Evolutionary conservation across 1,139 yeast species (phyloP).

Genomic region (Hanseniaspora uvarum): DNA sequence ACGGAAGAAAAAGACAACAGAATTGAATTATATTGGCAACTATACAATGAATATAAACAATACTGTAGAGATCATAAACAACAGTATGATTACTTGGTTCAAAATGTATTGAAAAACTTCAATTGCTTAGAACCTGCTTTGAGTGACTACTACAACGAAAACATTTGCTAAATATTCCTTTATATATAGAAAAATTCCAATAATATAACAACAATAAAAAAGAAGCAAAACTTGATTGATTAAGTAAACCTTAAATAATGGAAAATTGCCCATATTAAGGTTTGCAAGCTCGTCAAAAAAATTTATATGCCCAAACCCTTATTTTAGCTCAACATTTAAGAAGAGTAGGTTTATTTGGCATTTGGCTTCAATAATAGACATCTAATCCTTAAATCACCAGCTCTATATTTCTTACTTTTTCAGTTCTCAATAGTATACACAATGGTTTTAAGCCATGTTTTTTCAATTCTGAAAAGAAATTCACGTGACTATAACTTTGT

Average conservation of each 20-base stretch:
- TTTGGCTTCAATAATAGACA: too few species aligned
- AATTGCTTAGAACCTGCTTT: conserved; percentile 34
- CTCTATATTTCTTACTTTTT: too few species aligned
- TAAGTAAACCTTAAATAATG: too few species aligned
- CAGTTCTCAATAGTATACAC: too few species aligned
- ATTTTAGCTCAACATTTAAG: too few species aligned
- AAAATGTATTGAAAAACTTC: conserved; percentile 36
- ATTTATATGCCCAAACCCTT: too few species aligned
- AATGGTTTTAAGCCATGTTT: too few species aligned
- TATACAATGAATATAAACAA: conserved; percentile 44
- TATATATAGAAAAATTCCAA: background rate
- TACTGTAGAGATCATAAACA: conserved; percentile 41
- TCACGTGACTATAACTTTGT: background rate
- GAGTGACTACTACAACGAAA: conserved; percentile 29
- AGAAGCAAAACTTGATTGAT: background rate
- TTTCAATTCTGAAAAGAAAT: background rate
- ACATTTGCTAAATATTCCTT: background rate
- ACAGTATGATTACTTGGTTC: conserved; percentile 33
- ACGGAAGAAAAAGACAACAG: conserved; percentile 34
- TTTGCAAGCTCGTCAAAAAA: too few species aligned
- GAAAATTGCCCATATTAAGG: too few species aligned
- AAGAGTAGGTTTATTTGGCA: too few species aligned
- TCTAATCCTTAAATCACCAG: too few species aligned
- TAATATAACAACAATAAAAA: background rate
- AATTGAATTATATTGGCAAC: conserved; percentile 46